A percentile compares a stretch with the other conserved stretches of the same genome.
These are phyloP conservation scores for Fusarium chlamydosporum DNA, from an alignment of 2,329 filamentous ascomycete species.

Conservation along the genomic window DNA sequence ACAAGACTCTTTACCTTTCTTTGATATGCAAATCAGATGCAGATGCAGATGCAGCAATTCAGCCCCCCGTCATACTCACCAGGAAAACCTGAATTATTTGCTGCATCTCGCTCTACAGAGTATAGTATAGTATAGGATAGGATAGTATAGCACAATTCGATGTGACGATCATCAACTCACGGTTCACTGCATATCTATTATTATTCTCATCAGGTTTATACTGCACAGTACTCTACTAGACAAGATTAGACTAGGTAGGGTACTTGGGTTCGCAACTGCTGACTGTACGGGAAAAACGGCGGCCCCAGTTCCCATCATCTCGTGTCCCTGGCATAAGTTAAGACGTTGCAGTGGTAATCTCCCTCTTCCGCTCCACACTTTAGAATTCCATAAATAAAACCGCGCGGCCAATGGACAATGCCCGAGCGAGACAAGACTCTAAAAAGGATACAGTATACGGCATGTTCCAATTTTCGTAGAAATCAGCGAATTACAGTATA, in stretches of 20 bases:
- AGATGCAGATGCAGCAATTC: constrained; percentile 5
- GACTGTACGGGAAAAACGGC: constrained; percentile 1
- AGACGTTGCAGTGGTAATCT: constrained; percentile 39
- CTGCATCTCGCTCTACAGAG: constrained; percentile 2
- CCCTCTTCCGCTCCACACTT: constrained; percentile 31
- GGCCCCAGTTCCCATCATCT: not conserved
- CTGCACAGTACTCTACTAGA: not conserved
- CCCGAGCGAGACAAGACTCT: not conserved
- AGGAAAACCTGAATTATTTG: constrained; percentile 2
- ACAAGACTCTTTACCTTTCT: constrained; percentile 21
- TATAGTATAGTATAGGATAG: too few species aligned
- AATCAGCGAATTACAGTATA: constrained; percentile 3
- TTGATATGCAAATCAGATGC: constrained; percentile 24
- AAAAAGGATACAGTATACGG: constrained; percentile 20
- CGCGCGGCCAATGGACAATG: constrained; percentile 16
- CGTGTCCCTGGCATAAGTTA: constrained; percentile 18
- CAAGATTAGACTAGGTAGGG: not conserved
- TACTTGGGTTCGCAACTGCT: not conserved
- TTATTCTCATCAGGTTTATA: not conserved
- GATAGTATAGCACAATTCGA: not conserved
- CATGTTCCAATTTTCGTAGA: constrained; percentile 3
- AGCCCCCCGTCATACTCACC: constrained; percentile 25
- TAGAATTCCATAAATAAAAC: constrained; percentile 43
- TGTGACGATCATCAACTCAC: not conserved
- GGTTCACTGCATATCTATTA: constrained; percentile 24